phyloP scores from a whole-genome alignment of 495 filamentous ascomycete genomes.

The Aspergillus indologenus region DNA sequence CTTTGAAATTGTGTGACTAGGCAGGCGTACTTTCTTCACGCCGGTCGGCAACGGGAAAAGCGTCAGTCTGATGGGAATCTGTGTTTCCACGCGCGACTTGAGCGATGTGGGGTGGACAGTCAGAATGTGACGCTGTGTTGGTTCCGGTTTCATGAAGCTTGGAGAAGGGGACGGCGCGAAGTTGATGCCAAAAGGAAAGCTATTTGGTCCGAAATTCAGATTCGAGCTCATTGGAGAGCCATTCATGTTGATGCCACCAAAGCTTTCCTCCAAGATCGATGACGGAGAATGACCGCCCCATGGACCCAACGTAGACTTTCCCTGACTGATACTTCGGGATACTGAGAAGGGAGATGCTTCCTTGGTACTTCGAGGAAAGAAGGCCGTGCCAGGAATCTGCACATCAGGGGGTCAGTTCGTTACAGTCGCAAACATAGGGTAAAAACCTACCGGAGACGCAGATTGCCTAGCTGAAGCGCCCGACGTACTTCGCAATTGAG shows the following conservation, averaged over 20 bases:
- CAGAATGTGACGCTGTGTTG: slow-evolving; percentile 37
- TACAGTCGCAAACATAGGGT: background rate
- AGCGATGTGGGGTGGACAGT: slow-evolving; percentile 62
- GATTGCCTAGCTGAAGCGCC: slow-evolving; percentile 17
- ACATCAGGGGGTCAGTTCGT: slow-evolving; percentile 4
- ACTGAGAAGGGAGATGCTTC: slow-evolving; percentile 50
- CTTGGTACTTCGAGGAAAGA: slow-evolving; percentile 36
- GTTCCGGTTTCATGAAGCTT: slow-evolving; percentile 22
- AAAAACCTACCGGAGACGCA: slow-evolving; percentile 27
- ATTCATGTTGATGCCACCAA: slow-evolving; percentile 44
- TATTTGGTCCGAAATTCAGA: slow-evolving; percentile 33
- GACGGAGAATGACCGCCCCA: slow-evolving; percentile 54
- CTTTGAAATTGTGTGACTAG: slow-evolving; percentile 85
- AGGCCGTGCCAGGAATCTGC: slow-evolving; percentile 29
- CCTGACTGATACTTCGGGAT: slow-evolving; percentile 37
- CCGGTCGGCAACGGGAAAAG: slow-evolving; percentile 68
- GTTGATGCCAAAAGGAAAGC: slow-evolving; percentile 34
- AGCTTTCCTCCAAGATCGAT: slow-evolving; percentile 46
- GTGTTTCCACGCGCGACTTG: slow-evolving; percentile 93
- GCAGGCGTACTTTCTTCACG: slow-evolving; percentile 77
- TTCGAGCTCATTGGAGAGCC: slow-evolving; percentile 36
- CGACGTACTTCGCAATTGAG: slow-evolving; percentile 31
- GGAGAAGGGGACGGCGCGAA: slow-evolving; percentile 36
- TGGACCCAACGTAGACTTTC: slow-evolving; percentile 44
- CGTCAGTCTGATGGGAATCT: slow-evolving; percentile 78